phyloP scores from a whole-genome alignment of 345 rosid genomes.

The Brassica carinata region DNA sequence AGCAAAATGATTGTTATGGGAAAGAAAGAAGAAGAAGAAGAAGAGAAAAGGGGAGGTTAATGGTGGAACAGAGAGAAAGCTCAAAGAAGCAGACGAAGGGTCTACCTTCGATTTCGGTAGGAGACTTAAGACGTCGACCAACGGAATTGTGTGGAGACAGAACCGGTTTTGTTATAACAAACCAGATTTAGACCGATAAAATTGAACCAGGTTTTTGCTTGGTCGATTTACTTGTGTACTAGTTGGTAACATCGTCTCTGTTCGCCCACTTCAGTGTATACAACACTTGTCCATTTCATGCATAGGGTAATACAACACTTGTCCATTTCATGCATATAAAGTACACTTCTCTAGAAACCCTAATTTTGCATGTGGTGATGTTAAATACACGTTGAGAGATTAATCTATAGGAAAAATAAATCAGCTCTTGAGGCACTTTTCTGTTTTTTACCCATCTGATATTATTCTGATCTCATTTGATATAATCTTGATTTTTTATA shows the following conservation, averaged over 20 bases:
- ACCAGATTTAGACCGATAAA: not conserved
- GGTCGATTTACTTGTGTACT: not conserved
- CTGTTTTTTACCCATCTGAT: not conserved
- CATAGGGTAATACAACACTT: too few relatives aligned
- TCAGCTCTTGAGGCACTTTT: slow-evolving; percentile 24
- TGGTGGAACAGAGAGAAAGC: slow-evolving; percentile 44
- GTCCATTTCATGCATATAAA: slow-evolving; percentile 9
- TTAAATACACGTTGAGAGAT: slow-evolving; percentile 39
- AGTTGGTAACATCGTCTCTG: slow-evolving; percentile 18
- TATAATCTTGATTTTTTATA: not conserved
- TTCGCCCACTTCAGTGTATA: slow-evolving; percentile 7
- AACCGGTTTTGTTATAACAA: slow-evolving; percentile 5
- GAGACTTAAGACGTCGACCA: slow-evolving; percentile 35
- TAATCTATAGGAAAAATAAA: slow-evolving; percentile 13
- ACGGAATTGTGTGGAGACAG: slow-evolving; percentile 39
- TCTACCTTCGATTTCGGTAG: slow-evolving; percentile 36
- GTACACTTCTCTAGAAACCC: not conserved
- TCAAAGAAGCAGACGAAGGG: slow-evolving; percentile 37
- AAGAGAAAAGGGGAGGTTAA: slow-evolving; percentile 24
- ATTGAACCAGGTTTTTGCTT: not conserved
- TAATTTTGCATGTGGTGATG: slow-evolving; percentile 23
- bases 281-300: not conserved
- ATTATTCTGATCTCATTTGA: not conserved
- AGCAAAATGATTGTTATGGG: not conserved
- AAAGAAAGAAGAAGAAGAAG: slow-evolving; percentile 28